Evolutionary conservation across 148 eudicot species (phyloP).

Genomic region (Silene conica): DNA sequence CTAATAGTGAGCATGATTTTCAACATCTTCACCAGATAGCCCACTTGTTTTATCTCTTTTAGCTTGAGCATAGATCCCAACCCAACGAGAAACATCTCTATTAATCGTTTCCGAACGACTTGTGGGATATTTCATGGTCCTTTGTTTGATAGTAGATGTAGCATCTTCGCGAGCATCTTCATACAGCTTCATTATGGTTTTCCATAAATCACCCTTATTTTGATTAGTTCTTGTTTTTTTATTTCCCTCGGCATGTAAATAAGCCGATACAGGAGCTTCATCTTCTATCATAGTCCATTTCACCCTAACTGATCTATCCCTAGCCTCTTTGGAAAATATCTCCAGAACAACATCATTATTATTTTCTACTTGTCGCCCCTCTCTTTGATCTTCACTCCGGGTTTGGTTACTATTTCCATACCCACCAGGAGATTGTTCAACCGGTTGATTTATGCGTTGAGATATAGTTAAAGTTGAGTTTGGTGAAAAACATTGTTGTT

Average conservation of each 20-base stretch:
- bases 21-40: neutral
- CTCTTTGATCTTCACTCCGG: neutral
- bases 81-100: too few relatives aligned
- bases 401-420: constrained; percentile 8
- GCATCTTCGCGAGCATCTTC: too few relatives aligned
- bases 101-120: too few relatives aligned
- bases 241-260: neutral
- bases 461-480: too few relatives aligned
- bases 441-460: too few relatives aligned
- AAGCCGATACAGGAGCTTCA: constrained; percentile 6
- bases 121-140: too few relatives aligned
- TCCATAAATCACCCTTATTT: neutral
- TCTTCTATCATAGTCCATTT: constrained; percentile 11
- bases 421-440: constrained; percentile 1
- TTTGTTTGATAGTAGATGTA: too few relatives aligned
- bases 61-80: neutral
- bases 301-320: neutral
- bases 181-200: too few relatives aligned
- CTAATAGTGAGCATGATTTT: neutral
- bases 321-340: neutral
- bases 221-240: neutral
- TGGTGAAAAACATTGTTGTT: too few relatives aligned
- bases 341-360: neutral
- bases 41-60: neutral
- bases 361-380: neutral